These are phyloP conservation scores for Metschnikowia santaceciliae DNA, from an alignment of 805 yeast species.

Conservation along the genomic window DNA sequence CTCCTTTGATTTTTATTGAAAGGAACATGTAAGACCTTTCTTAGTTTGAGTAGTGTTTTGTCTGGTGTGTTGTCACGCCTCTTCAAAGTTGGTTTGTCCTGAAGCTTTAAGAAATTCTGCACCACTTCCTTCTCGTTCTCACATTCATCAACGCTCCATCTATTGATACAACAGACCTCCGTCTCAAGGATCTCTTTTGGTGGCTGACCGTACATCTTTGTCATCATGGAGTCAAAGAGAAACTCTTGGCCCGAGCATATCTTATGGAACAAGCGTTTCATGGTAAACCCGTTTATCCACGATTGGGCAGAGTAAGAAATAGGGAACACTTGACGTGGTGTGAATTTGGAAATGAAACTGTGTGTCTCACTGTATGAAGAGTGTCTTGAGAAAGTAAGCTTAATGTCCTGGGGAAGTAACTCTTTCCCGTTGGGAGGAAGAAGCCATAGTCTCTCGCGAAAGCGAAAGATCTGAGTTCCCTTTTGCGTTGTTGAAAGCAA, in stretches of 20 bases:
- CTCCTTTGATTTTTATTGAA: conserved; percentile 12
- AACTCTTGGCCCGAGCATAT: conserved; percentile 10
- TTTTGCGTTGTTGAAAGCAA: conserved; percentile 16
- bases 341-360: conserved; percentile 31
- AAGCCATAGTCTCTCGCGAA: conserved; percentile 27
- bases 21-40: conserved; percentile 14
- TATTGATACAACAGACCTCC: conserved; percentile 21
- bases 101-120: background rate
- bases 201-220: conserved; percentile 2
- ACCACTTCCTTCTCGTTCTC: conserved; percentile 26
- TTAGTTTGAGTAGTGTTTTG: conserved; percentile 9
- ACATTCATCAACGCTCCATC: conserved; percentile 34
- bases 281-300: conserved; percentile 38
- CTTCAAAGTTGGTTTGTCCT: background rate
- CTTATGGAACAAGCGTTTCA: conserved; percentile 38
- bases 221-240: conserved; percentile 11
- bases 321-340: conserved; percentile 42
- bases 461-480: conserved; percentile 23
- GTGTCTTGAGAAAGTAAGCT: conserved; percentile 43
- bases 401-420: conserved; percentile 33
- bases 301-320: conserved; percentile 29
- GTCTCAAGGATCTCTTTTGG: conserved; percentile 2
- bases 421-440: conserved; percentile 23
- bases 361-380: conserved; percentile 42
- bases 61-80: background rate